Evolutionary conservation across 441 rosid genomes (phyloP).

Genomic region (Capsella rubella): DNA sequence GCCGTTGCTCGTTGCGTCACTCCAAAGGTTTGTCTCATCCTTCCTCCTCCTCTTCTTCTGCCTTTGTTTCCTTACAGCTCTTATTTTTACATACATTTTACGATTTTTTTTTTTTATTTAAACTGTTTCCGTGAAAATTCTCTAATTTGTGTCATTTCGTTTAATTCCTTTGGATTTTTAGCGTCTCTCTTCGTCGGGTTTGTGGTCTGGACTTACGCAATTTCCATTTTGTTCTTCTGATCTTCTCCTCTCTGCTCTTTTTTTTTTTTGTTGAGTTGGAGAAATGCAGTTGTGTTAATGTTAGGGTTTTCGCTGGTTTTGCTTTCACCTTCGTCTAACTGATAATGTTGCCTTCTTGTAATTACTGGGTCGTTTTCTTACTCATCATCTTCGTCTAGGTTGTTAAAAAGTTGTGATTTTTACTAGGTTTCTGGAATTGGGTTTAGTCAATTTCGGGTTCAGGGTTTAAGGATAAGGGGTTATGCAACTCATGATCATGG

Average conservation of each 20-base stretch:
- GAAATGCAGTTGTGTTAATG: neutral
- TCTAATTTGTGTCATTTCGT: neutral
- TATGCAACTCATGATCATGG: neutral
- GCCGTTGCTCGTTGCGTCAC: neutral
- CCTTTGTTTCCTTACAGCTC: neutral
- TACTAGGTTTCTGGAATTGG: slow-evolving; percentile 8
- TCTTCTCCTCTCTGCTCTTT: neutral
- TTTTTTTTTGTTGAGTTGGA: neutral
- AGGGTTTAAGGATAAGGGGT: slow-evolving; percentile 20
- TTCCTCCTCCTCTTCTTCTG: neutral
- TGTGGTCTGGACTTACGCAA: neutral
- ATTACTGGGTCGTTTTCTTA: neutral
- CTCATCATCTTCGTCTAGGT: neutral
- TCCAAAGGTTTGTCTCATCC: neutral
- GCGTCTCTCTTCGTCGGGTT: neutral
- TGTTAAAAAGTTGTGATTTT: neutral
- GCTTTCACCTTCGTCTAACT: neutral
- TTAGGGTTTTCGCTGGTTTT: slow-evolving; percentile 7
- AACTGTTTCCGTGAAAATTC: neutral
- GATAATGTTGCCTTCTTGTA: neutral
- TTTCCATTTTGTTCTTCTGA: slow-evolving; percentile 1
- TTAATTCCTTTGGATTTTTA: neutral
- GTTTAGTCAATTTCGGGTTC: neutral
- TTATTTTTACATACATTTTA: neutral
- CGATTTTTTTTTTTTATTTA: neutral